Evolutionary conservation across 768 basidiomycete genomes (phyloP).

Genomic region (Asterophora parasitica): DNA sequence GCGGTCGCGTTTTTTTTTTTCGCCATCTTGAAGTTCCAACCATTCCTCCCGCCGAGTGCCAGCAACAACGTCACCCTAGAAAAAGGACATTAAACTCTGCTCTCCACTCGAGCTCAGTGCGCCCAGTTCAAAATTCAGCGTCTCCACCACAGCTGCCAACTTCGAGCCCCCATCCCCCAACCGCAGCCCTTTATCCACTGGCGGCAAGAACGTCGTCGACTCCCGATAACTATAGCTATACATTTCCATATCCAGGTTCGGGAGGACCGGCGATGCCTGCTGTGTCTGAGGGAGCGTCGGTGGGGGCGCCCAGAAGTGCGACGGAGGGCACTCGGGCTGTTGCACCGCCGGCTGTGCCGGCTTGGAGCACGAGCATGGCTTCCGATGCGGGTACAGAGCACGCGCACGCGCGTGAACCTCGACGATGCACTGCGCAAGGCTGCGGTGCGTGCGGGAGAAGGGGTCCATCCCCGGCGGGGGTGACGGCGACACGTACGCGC

Average conservation of each 20-base stretch:
- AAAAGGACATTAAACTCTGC: constrained; percentile 46
- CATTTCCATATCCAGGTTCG: constrained; percentile 24
- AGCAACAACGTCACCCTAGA: no score
- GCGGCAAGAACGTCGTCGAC: constrained; percentile 21
- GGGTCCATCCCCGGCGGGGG: constrained; percentile 27
- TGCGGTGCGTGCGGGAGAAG: constrained; percentile 36
- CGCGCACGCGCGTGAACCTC: constrained; percentile 43
- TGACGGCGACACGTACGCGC: constrained; percentile 18
- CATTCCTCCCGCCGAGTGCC: no score
- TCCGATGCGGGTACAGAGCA: constrained; percentile 37
- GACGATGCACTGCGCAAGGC: constrained; percentile 41
- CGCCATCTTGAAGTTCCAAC: no score
- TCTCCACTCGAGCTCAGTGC: constrained; percentile 35
- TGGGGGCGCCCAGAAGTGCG: constrained; percentile 42
- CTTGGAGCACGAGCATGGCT: constrained; percentile 38
- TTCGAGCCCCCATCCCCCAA: constrained; percentile 26
- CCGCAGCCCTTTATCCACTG: constrained; percentile 18
- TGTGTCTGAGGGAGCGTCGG: constrained; percentile 24
- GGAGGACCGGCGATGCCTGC: constrained; percentile 30
- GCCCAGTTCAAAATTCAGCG: constrained; percentile 45
- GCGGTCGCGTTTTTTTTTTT: no score
- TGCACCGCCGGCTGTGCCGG: constrained; percentile 4
- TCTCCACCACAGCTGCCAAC: constrained; percentile 36
- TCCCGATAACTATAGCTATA: constrained; percentile 24
- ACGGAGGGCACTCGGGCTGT: constrained; percentile 32